A percentile compares a stretch with the other conserved stretches of the same genome.
Conservation (phyloP, 2,329 filamentous ascomycete genomes). For the Pochonia chlamydosporia region DNA sequence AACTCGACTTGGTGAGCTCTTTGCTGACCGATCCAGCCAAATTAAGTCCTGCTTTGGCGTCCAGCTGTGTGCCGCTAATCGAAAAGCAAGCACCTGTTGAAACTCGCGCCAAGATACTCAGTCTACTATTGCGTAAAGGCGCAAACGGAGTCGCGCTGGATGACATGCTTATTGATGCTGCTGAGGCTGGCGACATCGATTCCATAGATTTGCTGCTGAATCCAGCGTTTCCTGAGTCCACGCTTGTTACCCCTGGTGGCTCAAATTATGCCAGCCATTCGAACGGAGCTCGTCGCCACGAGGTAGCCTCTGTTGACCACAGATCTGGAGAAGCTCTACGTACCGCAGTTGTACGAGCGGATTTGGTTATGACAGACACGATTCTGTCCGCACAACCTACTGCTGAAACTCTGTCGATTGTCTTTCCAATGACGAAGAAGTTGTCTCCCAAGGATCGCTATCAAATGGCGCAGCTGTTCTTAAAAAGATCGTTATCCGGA, state of each 20-base stretch:
- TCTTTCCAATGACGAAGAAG: slow-evolving; percentile 42
- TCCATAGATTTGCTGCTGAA: slow-evolving; percentile 45
- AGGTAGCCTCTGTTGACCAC: slow-evolving; percentile 46
- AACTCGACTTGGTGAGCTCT: slow-evolving; percentile 39
- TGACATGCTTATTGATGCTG: slow-evolving; percentile 45
- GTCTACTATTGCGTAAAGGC: slow-evolving; percentile 42
- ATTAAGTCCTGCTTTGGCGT: slow-evolving; percentile 40
- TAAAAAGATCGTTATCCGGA: slow-evolving; percentile 41
- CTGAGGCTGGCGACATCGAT: slow-evolving; percentile 39
- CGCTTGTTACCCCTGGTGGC: slow-evolving; percentile 10
- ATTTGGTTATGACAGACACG: slow-evolving; percentile 36
- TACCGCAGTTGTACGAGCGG: slow-evolving; percentile 39
- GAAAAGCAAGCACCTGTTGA: slow-evolving; percentile 40
- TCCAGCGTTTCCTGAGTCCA: slow-evolving; percentile 34
- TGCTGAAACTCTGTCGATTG: slow-evolving; percentile 38
- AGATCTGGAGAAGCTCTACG: slow-evolving; percentile 45
- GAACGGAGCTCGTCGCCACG: slow-evolving; percentile 27
- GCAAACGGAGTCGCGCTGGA: slow-evolving; percentile 41
- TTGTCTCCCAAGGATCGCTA: slow-evolving; percentile 38
- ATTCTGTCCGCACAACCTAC: slow-evolving; percentile 43
- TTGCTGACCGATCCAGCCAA: slow-evolving; percentile 39
- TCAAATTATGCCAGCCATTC: slow-evolving; percentile 12
- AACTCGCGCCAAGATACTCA: slow-evolving; percentile 38
- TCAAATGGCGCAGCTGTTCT: slow-evolving; percentile 43
- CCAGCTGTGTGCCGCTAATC: slow-evolving; percentile 43